Evolutionary conservation across 2,329 filamentous ascomycete species (phyloP).

Genomic region (Beauveria sp.): DNA sequence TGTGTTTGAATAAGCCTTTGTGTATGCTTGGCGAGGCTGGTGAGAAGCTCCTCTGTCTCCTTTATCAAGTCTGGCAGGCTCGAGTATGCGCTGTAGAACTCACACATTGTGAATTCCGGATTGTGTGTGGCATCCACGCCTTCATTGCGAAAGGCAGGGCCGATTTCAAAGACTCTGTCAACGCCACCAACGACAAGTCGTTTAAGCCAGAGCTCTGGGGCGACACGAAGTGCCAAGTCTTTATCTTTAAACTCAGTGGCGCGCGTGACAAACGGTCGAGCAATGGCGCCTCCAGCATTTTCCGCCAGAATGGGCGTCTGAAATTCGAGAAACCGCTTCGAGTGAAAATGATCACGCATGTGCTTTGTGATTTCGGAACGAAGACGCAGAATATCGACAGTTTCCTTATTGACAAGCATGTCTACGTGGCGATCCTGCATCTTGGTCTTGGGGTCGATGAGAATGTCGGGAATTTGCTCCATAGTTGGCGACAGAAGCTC

Average conservation of each 20-base stretch:
- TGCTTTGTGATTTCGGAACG: conserved; percentile 67
- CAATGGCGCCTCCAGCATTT: conserved; percentile 77
- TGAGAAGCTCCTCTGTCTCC: conserved; percentile 66
- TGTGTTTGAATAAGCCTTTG: conserved; percentile 35
- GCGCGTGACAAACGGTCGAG: conserved; percentile 74
- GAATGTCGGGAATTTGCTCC: conserved; percentile 65
- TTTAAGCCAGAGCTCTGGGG: conserved; percentile 93
- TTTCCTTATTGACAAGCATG: conserved; percentile 65
- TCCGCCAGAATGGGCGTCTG: conserved; percentile 82
- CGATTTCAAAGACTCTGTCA: conserved; percentile 86
- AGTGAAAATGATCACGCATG: conserved; percentile 66
- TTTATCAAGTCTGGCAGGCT: conserved; percentile 67
- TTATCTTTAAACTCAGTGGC: conserved; percentile 69
- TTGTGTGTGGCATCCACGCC: conserved; percentile 88
- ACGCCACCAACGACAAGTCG: conserved; percentile 82
- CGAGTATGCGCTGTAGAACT: conserved; percentile 87
- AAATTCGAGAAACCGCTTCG: conserved; percentile 72
- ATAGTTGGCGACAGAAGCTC: conserved; percentile 68
- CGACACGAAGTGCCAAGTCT: conserved; percentile 72
- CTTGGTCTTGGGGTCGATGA: conserved; percentile 64
- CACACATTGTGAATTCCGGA: conserved; percentile 94
- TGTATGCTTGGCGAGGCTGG: conserved; percentile 47
- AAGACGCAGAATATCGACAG: conserved; percentile 62
- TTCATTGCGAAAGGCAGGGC: conserved; percentile 88
- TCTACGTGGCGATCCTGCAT: conserved; percentile 78